Evolutionary conservation across 768 basidiomycete species (phyloP).

Genomic region (Leccinellum luteum): DNA sequence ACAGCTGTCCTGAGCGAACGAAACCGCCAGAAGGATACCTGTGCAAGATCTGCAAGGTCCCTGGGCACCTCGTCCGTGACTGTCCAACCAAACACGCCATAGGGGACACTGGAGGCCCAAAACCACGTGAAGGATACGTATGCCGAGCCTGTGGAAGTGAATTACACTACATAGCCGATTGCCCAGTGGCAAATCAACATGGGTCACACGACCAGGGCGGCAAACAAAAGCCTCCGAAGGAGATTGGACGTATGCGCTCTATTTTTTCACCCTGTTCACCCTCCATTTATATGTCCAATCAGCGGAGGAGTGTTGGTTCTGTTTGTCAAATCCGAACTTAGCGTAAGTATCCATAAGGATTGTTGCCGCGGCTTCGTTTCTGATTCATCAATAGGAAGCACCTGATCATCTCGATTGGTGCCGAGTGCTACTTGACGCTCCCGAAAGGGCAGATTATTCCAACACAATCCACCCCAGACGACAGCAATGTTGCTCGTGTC

Average conservation of each 20-base stretch:
- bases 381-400: conserved; percentile 64
- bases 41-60: conserved; percentile 83
- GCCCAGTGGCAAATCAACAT: conserved; percentile 63
- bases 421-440: conserved; percentile 92
- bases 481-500: conserved; percentile 43
- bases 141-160: conserved; percentile 91
- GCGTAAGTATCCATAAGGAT: conserved; percentile 50
- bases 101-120: conserved; percentile 80
- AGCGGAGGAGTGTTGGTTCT: conserved; percentile 99
- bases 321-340: conserved; percentile 89
- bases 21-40: conserved; percentile 83
- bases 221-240: conserved; percentile 59
- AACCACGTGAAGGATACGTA: conserved; percentile 82
- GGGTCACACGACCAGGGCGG: conserved; percentile 31
- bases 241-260: conserved; percentile 74
- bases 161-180: conserved; percentile 84
- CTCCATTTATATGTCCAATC: conserved; percentile 9
- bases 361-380: conserved; percentile 2
- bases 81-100: conserved; percentile 77
- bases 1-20: conserved; percentile 68
- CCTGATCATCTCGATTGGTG: conserved; percentile 90
- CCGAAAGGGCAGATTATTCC: conserved; percentile 94
- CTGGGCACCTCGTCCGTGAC: conserved; percentile 85
- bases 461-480: conserved; percentile 56
- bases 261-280: background rate